Evolutionary conservation across 1,284 basidiomycete species (phyloP), one percentile per base, ranked within the genome.

Genomic region (Somion occarium): DNA sequence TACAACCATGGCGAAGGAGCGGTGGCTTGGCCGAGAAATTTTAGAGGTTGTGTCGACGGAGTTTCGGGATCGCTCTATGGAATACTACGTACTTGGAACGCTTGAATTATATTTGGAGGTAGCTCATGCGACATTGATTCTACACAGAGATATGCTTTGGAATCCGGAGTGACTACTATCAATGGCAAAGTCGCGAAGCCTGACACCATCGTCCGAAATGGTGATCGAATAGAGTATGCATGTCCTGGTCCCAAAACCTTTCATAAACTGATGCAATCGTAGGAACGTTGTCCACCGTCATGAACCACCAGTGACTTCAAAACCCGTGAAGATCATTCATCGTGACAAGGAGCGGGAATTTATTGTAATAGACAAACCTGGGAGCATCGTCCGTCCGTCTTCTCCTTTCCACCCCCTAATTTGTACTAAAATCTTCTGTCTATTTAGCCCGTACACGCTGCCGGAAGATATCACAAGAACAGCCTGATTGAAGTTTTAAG

Each of bases 281-380:
- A 96, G 93, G 63, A 98, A 98, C 65, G 82, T 93, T 3, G 93
- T 96, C 1, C 95, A 98, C 69, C 77, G 93, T 15, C 97, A 99
- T 66, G 97, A 99, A 69, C 96, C 97, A 3, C 93, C 97, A 0
- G 88, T 99, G 2, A 90, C 93, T 1, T 85, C 90, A 4, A 91
- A 81, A 9, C 91, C 92, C 0, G 85, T 99, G 48, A 81, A 86
- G 56, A 80, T 99, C 43, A 73, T 98, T 5, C 71, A 83, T 19
- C 80, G 88, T 43, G 91, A 98, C 67, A 75, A 76, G 15, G 83
- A 90, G 55, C 80, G 85, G 34, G 81, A 90, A 54, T 90, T 97
- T 56, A 80, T 98, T 24, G 91, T 98, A 12, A 89, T 99, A 25
- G 88, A 95, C 64, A 98, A 98, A 73, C 94, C 94, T 3, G 94